Evolutionary conservation across 2,329 filamentous ascomycete genomes (phyloP), one percentile per base, ranked within the genome.

Genomic region (Trichoderma endophyticum): DNA sequence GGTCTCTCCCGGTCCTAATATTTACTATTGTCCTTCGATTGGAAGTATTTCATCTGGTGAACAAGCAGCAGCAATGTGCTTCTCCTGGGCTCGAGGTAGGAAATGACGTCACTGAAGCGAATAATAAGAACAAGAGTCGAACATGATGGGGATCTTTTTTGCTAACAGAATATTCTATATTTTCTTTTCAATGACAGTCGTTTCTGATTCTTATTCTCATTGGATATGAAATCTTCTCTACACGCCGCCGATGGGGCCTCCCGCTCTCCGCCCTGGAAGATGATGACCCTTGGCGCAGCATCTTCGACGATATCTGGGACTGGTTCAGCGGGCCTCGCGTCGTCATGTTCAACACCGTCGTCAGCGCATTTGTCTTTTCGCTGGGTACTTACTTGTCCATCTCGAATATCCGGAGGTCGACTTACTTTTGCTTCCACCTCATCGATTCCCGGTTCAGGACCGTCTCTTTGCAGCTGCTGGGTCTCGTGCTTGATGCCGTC

Each of bases 21-120:
- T 54, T 82, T 6, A 82, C 83, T 34, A 80, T 88, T 60, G 79
- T 86, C 3, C 36, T 85, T 9, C 83, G 87, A 5, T 76, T 88
- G 18, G 85, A 87, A 72, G 77, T 86, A 2, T 84, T 86, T 43
- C 82, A 86, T 66, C 79, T 78, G 36, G 82, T 87, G 1, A 81
- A 84, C 15, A 78, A 79, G 30, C 82, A 85, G 72, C 82, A 86
- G 43, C 86, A 88, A 77, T 89, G 87, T 75, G 82, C 86, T 7
- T 80, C 78, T 14, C 80, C 83, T 24, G 86, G 86, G 3, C 75
- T 88, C 18, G 86, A 88, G 82, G 86, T 81, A 74, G 73, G 76
- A 3, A 39, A 67, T 72, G 70, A 72, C 64, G 57, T 68, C 65
- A 72, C 34, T 68, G 62, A 71, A 67, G 56, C 32, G 28, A 18